phyloP scores from a whole-genome alignment of 2,329 filamentous ascomycete genomes.

The Taxawa tesnikishii region DNA sequence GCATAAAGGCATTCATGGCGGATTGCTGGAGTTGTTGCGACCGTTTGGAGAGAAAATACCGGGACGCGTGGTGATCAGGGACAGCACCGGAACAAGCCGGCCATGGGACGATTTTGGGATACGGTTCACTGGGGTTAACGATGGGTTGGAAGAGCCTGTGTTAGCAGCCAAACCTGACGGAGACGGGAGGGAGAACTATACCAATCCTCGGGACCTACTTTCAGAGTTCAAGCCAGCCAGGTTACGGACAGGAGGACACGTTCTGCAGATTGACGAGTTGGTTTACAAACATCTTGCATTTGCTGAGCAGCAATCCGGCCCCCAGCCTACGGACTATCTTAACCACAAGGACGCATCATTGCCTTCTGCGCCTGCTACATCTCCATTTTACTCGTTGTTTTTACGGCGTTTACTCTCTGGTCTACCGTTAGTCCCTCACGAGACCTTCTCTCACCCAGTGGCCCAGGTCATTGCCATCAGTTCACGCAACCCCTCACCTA shows the following conservation, averaged over 20 bases:
- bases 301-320: constrained; percentile 44
- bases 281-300: constrained; percentile 69
- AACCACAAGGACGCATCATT: constrained; percentile 20
- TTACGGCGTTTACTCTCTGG: constrained; percentile 72
- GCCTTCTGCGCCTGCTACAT: constrained; percentile 14
- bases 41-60: constrained; percentile 83
- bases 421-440: constrained; percentile 66
- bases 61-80: constrained; percentile 80
- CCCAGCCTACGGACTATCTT: constrained; percentile 29
- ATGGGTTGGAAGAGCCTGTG: constrained; percentile 29
- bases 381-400: constrained; percentile 70
- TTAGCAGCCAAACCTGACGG: constrained; percentile 14
- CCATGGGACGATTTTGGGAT: constrained; percentile 84
- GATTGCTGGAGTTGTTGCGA: constrained; percentile 72
- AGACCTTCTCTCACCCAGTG: constrained; percentile 90
- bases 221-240: constrained; percentile 24
- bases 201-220: constrained; percentile 13
- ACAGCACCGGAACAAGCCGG: constrained; percentile 75
- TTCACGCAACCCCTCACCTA: constrained; percentile 69
- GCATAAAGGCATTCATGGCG: constrained; percentile 73
- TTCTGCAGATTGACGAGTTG: constrained; percentile 65
- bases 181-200: constrained; percentile 11
- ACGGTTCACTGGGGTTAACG: constrained; percentile 64
- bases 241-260: constrained; percentile 35
- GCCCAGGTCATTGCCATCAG: constrained; percentile 92